Base-by-base conservation (phyloP, 768 basidiomycete species). In the Phlebiopsis gigantea region DNA sequence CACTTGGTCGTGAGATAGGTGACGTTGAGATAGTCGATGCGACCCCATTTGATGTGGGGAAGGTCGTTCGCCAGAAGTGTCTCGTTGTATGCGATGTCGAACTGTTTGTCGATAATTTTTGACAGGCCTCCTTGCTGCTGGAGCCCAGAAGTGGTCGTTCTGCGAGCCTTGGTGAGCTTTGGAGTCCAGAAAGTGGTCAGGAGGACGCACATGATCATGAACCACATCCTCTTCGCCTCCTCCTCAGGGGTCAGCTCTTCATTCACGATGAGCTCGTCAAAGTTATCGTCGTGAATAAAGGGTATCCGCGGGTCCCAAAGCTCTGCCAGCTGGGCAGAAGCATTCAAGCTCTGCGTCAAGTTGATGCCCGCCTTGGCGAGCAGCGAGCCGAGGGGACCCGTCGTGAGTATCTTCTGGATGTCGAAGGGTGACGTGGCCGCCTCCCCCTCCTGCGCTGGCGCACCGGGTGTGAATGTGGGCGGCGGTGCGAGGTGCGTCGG, bases 21-120 rank as follows among this genome's bases (percentile, higher is more conserved):
- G 60, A 94, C 92, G 59, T 87, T 85, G 61, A 93, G 72, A 69
- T 93, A 96, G 73, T 95, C 91, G 57, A 96, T 83, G 59, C 93
- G 83, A 50, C 83, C 93, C 80, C 87, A 95, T 56, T 81, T 84
- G 56, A 94, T 79, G 65, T 90, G 68, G 2, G 83, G 83, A 17
- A 90, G 71, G 66, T 87, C 89, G 9, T 77, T 78, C 21, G 77
- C 79, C 14, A 80, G 66, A 30, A 80, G 53, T 5, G 85, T 79
- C 60, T 79, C 71, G 68, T 92, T 88, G 68, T 77, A 90, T 2
- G 91, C 80, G 10, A 79, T 75, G 64, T 93, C 91, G 64, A 92
- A 93, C 26, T 83, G 73, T 29, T 83, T 67, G 69, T 93, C 90
- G 44, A 90, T 78, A 47, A 77, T 76, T 69, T 84, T 79, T 2